Conservation (phyloP, 768 basidiomycete species). For the Leccinum subtestaceum region DNA sequence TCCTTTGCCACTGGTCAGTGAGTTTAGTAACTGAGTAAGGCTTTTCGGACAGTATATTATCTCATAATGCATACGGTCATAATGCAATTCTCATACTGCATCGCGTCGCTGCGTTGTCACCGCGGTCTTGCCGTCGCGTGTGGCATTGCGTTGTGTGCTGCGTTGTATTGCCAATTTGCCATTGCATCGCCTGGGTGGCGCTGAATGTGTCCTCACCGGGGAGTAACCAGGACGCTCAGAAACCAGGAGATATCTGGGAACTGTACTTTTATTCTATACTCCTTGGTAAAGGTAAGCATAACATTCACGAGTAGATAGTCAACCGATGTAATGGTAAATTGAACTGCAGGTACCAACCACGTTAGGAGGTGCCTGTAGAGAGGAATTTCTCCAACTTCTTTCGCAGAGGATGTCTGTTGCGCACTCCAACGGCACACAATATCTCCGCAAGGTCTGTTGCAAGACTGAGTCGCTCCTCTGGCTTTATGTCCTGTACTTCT, state of each 20-base stretch:
- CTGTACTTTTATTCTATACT: neutral
- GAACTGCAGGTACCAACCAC: neutral
- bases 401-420: slow-evolving; percentile 61
- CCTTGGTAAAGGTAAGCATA: neutral
- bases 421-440: slow-evolving; percentile 54
- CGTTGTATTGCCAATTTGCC: no score
- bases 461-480: slow-evolving; percentile 45
- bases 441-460: slow-evolving; percentile 49
- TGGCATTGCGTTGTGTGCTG: no score
- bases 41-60: no score
- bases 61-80: no score
- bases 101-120: no score
- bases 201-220: slow-evolving; percentile 41
- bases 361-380: slow-evolving; percentile 9
- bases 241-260: slow-evolving; percentile 5
- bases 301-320: slow-evolving; percentile 1
- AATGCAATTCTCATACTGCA: no score
- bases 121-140: no score
- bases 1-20: no score
- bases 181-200: no score
- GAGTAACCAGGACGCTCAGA: slow-evolving; percentile 25
- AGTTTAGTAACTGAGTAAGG: no score
- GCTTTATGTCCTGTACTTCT: slow-evolving; percentile 47
- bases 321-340: neutral
- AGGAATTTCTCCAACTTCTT: slow-evolving; percentile 64